phyloP scores from a whole-genome alignment of 129 eudicot genomes.

The Arctium minus region DNA sequence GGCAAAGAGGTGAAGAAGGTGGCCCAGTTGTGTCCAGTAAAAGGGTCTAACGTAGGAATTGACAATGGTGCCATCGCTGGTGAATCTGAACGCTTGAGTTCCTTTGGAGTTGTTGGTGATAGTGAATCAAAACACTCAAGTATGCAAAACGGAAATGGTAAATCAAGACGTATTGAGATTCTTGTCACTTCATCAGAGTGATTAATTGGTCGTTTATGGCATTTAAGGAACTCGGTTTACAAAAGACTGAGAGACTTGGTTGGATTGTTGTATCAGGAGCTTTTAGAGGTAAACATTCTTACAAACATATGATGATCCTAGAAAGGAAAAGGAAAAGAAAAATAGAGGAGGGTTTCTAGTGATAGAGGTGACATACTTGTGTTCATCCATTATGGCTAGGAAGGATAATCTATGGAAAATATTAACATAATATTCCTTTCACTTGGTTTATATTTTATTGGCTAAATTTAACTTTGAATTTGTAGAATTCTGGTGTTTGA shows the following conservation, averaged over 20 bases:
- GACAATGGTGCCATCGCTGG: slow-evolving; percentile 2
- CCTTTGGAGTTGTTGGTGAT: slow-evolving; percentile 11
- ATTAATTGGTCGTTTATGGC: not conserved
- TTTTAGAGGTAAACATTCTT: not conserved
- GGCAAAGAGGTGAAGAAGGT: slow-evolving; percentile 45
- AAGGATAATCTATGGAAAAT: not conserved
- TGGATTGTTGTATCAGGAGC: not conserved
- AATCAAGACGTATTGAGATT: slow-evolving; percentile 16
- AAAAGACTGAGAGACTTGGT: not conserved
- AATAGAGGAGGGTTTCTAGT: not conserved
- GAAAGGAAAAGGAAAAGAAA: not conserved
- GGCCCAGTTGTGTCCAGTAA: slow-evolving; percentile 25
- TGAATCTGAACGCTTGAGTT: slow-evolving; percentile 7
- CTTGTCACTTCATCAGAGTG: slow-evolving; percentile 17
- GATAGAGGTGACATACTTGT: not conserved
- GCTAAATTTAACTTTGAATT: not conserved
- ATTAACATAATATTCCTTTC: no score
- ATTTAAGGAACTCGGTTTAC: not conserved
- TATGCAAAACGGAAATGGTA: slow-evolving; percentile 13
- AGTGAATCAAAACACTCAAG: slow-evolving; percentile 23
- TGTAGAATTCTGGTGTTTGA: not conserved
- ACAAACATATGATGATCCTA: not conserved
- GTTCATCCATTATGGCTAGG: not conserved
- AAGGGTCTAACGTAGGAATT: slow-evolving; percentile 14
- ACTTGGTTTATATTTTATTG: no score